Evolutionary conservation across 2,329 filamentous ascomycete species (phyloP).

Genomic region (Paecilomyces dactylethromorphus): DNA sequence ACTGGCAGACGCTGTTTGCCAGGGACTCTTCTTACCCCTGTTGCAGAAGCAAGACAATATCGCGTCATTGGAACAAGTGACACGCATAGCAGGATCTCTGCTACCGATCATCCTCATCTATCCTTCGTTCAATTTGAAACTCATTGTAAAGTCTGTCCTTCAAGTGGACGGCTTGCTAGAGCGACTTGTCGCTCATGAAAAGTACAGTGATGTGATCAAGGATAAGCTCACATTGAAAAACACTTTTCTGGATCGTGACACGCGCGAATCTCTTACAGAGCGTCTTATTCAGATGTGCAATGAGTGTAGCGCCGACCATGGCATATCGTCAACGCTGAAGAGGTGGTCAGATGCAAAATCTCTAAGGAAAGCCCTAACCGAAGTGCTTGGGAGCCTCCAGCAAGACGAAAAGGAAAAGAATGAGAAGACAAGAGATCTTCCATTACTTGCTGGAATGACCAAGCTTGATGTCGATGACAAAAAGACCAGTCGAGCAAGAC

Average conservation of each 20-base stretch:
- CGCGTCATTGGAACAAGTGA: constrained; percentile 1
- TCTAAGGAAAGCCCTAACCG: constrained; percentile 1
- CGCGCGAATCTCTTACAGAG: background rate
- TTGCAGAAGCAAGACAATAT: constrained; percentile 2
- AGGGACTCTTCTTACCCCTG: constrained; percentile 3
- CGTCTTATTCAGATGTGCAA: constrained; percentile 5
- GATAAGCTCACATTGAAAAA: constrained; percentile 5
- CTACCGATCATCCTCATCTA: constrained; percentile 5
- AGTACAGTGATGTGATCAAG: constrained; percentile 3
- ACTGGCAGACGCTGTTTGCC: constrained; percentile 5
- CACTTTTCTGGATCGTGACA: constrained; percentile 1
- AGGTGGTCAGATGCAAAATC: constrained; percentile 2
- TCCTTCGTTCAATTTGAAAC: constrained; percentile 1
- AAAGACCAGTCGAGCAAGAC: background rate
- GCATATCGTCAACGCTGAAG: background rate
- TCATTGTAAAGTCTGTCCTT: constrained; percentile 1
- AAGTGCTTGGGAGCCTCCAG: constrained; percentile 1
- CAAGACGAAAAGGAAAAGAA: background rate
- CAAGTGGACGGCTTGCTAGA: constrained; percentile 3
- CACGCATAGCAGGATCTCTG: constrained; percentile 6
- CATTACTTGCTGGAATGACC: background rate
- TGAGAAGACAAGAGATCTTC: background rate
- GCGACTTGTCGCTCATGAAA: constrained; percentile 5
- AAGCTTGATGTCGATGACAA: background rate
- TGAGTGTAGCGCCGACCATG: constrained; percentile 6